Conservation (phyloP, 345 rosid genomes). For the Orychophragmus violaceus region DNA sequence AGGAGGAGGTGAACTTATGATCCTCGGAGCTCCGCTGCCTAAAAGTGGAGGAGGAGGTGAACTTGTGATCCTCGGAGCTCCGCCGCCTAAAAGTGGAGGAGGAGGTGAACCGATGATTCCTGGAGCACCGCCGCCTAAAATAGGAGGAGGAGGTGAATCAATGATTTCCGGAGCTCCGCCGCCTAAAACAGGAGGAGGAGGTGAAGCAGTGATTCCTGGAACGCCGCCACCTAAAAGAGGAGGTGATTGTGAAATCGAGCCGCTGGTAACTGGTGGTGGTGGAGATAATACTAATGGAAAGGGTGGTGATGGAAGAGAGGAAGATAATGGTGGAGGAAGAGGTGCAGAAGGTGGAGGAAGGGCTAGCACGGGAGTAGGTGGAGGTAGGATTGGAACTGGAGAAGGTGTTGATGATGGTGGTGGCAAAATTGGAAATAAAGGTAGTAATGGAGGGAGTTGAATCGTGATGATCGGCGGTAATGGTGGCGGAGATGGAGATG, state of each 20-base stretch:
- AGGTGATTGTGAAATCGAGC: conserved; percentile 19
- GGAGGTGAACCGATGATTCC: background rate
- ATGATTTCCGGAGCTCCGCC: background rate
- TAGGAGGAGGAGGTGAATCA: background rate
- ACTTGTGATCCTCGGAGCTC: background rate
- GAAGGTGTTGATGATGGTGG: conserved; percentile 17
- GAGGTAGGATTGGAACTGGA: conserved; percentile 4
- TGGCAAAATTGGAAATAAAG: conserved; percentile 2
- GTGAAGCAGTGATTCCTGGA: background rate
- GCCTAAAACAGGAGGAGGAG: background rate
- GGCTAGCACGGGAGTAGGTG: conserved; percentile 20
- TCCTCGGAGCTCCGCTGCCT: background rate
- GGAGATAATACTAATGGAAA: conserved; percentile 21
- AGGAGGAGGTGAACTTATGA: background rate
- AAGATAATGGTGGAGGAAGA: conserved; percentile 26
- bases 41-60: background rate
- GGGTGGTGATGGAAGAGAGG: conserved; percentile 26
- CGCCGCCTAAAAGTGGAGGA: conserved; percentile 17
- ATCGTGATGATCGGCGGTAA: background rate
- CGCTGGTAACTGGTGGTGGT: conserved; percentile 16
- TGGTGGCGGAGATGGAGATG: conserved; percentile 18
- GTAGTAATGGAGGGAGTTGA: conserved; percentile 12
- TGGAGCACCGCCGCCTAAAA: background rate
- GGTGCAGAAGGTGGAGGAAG: conserved; percentile 20
- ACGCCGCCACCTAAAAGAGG: background rate